Conservation (phyloP, 441 rosid genomes). For the Syzygium syzygioides region DNA sequence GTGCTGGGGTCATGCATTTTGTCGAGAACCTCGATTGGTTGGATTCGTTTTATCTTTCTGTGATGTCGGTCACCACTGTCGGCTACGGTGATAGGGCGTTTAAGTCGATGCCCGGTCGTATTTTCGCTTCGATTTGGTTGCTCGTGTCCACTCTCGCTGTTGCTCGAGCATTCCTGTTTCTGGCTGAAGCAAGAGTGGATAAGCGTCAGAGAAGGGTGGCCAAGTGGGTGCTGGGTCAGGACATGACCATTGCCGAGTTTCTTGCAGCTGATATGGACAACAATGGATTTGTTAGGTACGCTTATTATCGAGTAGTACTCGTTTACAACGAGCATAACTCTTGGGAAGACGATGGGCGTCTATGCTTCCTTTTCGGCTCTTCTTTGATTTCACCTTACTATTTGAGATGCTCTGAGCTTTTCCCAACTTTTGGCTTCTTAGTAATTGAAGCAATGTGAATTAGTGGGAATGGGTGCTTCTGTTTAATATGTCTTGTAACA, state of each 20-base stretch:
- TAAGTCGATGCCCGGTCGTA: constrained; percentile 53
- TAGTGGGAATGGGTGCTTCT: not conserved
- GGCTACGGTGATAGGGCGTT: constrained; percentile 86
- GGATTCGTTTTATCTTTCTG: constrained; percentile 82
- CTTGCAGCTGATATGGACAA: constrained; percentile 86
- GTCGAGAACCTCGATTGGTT: constrained; percentile 79
- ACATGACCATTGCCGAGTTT: constrained; percentile 85
- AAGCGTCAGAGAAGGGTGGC: constrained; percentile 75
- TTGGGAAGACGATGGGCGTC: not conserved
- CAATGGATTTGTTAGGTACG: constrained; percentile 79
- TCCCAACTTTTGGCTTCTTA: not conserved
- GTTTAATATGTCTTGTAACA: not conserved
- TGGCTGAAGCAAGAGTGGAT: constrained; percentile 92
- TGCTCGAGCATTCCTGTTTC: constrained; percentile 69
- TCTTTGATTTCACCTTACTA: not conserved
- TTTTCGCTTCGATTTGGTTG: constrained; percentile 85
- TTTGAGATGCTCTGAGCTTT: not conserved
- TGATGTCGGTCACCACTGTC: constrained; percentile 95
- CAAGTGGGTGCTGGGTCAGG: constrained; percentile 79
- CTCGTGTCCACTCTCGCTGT: constrained; percentile 84
- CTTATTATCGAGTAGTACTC: not conserved
- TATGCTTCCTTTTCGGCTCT: not conserved
- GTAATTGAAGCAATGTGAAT: not conserved
- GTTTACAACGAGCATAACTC: not conserved
- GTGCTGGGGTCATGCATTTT: constrained; percentile 76